Percentiles rank a stretch among this genome's conserved stretches.
Conservation (phyloP, 208 protist species). For the Leishmania mexicana region DNA sequence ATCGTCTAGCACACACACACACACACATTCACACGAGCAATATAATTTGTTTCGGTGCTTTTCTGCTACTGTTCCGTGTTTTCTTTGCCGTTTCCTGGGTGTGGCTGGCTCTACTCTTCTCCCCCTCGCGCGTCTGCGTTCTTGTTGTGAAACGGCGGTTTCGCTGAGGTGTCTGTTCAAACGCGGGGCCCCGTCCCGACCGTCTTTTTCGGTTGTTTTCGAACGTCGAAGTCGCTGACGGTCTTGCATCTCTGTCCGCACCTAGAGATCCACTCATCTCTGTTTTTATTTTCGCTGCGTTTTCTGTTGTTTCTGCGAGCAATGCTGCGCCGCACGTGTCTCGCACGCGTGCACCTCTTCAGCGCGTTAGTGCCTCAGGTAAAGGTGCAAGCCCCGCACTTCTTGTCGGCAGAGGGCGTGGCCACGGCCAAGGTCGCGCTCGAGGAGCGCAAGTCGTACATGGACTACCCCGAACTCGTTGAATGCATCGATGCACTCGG, state of each 20-base stretch:
- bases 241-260: neutral
- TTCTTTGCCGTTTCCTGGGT: neutral
- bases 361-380: slow-evolving; percentile 71
- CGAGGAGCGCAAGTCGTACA: slow-evolving; percentile 45
- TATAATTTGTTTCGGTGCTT: neutral
- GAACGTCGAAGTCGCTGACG: neutral
- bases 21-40: too few species aligned
- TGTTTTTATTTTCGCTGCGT: neutral
- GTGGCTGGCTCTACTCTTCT: neutral
- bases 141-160: neutral
- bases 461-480: slow-evolving; percentile 45
- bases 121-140: neutral
- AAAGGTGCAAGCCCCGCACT: slow-evolving; percentile 37
- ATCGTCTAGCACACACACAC: too few species aligned
- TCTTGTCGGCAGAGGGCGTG: slow-evolving; percentile 45
- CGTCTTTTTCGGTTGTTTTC: neutral
- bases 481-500: slow-evolving; percentile 39
- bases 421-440: slow-evolving; percentile 47
- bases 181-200: neutral
- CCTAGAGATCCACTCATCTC: slow-evolving; percentile 1
- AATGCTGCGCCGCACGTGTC: slow-evolving; percentile 70
- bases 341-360: slow-evolving; percentile 75
- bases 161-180: neutral
- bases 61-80: neutral
- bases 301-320: neutral